Evolutionary conservation across 306 rosid species (phyloP).

Genomic region (Pyrus betulifolia): DNA sequence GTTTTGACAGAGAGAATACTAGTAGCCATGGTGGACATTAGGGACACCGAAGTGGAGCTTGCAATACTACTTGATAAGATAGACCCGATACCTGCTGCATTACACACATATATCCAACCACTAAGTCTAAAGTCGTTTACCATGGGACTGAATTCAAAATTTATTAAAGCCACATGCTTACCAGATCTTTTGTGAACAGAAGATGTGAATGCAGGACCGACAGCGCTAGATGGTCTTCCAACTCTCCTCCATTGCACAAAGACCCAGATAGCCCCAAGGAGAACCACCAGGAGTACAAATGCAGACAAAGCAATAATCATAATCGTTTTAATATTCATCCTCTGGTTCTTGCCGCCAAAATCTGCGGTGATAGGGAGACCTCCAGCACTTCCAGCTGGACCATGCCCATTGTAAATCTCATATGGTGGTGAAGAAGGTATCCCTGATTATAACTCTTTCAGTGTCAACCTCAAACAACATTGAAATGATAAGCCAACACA

Average conservation of each 20-base stretch:
- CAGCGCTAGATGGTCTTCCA: slow-evolving; percentile 59
- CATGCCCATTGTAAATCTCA: slow-evolving; percentile 35
- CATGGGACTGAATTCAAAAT: neutral
- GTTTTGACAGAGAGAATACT: slow-evolving; percentile 70
- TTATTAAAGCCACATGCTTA: slow-evolving; percentile 21
- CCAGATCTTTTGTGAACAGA: slow-evolving; percentile 77
- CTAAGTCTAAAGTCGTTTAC: neutral
- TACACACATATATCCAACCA: slow-evolving; percentile 5
- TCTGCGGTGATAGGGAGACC: slow-evolving; percentile 58
- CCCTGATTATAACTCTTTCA: slow-evolving; percentile 49
- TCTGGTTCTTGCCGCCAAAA: slow-evolving; percentile 42
- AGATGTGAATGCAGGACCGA: slow-evolving; percentile 47
- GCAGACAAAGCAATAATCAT: slow-evolving; percentile 64
- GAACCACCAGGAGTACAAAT: slow-evolving; percentile 56
- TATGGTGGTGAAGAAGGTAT: slow-evolving; percentile 54
- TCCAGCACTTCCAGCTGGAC: slow-evolving; percentile 38
- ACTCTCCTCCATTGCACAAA: slow-evolving; percentile 61
- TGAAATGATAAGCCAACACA: slow-evolving; percentile 10
- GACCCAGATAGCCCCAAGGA: slow-evolving; percentile 52
- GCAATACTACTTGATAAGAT: slow-evolving; percentile 62
- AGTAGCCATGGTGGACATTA: slow-evolving; percentile 62
- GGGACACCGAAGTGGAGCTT: slow-evolving; percentile 73
- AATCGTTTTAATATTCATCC: slow-evolving; percentile 51
- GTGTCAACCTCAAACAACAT: slow-evolving; percentile 28
- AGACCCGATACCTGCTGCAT: slow-evolving; percentile 78